These are phyloP conservation scores for Leccinum variicolor DNA, from an alignment of 768 basidiomycete genomes.

Conservation along the genomic window DNA sequence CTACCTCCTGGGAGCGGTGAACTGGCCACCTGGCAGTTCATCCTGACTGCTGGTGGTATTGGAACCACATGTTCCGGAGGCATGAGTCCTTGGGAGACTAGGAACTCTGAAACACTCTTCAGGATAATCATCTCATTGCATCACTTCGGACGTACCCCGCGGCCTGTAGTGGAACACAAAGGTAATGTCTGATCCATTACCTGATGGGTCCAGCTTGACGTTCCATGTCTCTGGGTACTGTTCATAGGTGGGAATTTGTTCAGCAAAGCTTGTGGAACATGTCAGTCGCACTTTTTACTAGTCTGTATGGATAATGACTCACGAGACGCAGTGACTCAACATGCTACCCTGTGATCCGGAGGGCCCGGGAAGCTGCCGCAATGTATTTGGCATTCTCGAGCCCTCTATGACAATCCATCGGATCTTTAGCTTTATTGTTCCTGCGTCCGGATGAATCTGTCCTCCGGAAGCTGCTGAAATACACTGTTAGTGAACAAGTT, in stretches of 20 bases:
- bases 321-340: conserved; percentile 50
- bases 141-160: conserved; percentile 36
- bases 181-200: conserved; percentile 50
- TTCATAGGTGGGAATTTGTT: conserved; percentile 34
- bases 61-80: conserved; percentile 23
- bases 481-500: neutral
- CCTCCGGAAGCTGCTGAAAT: conserved; percentile 8
- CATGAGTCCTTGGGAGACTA: conserved; percentile 51
- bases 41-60: conserved; percentile 2
- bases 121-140: neutral
- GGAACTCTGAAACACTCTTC: conserved; percentile 38
- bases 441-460: conserved; percentile 37
- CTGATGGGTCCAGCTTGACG: conserved; percentile 39
- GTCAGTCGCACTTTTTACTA: conserved; percentile 1
- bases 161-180: conserved; percentile 68
- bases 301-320: conserved; percentile 2
- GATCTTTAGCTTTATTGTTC: conserved; percentile 55
- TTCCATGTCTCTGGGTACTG: conserved; percentile 54
- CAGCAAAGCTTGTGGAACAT: conserved; percentile 44
- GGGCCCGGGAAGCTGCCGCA: conserved; percentile 38
- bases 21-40: conserved; percentile 35
- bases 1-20: neutral
- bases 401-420: conserved; percentile 29
- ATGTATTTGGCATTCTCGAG: conserved; percentile 39
- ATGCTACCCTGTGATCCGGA: conserved; percentile 34